Evolutionary conservation across 495 filamentous ascomycete genomes (phyloP).

Genomic region (Jackrogersella multiformis): DNA sequence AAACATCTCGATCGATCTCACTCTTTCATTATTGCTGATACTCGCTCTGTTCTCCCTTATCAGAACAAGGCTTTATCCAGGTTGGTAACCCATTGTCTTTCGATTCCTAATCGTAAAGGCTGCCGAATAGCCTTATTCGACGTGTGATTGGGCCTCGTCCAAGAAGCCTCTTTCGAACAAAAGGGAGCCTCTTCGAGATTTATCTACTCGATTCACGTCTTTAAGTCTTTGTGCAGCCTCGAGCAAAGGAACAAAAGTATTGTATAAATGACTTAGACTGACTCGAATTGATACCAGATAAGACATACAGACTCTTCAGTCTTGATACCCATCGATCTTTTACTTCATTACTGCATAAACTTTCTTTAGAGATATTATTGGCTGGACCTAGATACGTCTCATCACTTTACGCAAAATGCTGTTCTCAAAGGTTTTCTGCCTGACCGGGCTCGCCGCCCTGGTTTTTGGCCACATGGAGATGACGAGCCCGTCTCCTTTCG

Average conservation of each 20-base stretch:
- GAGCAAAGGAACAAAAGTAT: background rate
- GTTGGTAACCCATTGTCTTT: constrained; percentile 30
- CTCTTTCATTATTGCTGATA: constrained; percentile 30
- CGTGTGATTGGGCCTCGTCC: background rate
- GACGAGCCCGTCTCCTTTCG: constrained; percentile 73
- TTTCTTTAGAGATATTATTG: constrained; percentile 41
- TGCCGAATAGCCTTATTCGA: constrained; percentile 37
- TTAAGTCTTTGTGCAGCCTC: constrained; percentile 12
- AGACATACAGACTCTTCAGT: constrained; percentile 29
- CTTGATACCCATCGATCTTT: constrained; percentile 31
- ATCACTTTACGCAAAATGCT: constrained; percentile 49
- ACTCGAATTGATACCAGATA: constrained; percentile 2
- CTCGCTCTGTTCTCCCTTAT: constrained; percentile 33
- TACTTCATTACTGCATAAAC: constrained; percentile 35
- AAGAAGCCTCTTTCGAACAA: background rate
- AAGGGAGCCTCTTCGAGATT: constrained; percentile 25
- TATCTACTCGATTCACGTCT: constrained; percentile 6
- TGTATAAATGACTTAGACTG: constrained; percentile 18
- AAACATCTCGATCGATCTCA: constrained; percentile 39
- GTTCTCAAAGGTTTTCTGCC: constrained; percentile 48
- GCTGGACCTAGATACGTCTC: constrained; percentile 48
- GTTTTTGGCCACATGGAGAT: constrained; percentile 78
- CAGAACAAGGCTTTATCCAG: constrained; percentile 40
- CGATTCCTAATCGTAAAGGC: constrained; percentile 3
- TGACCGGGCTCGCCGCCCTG: constrained; percentile 60